Evolutionary conservation across 1,284 basidiomycete genomes (phyloP), one percentile per base, ranked within the genome.

Genomic region (Ceratobasidium sp.): DNA sequence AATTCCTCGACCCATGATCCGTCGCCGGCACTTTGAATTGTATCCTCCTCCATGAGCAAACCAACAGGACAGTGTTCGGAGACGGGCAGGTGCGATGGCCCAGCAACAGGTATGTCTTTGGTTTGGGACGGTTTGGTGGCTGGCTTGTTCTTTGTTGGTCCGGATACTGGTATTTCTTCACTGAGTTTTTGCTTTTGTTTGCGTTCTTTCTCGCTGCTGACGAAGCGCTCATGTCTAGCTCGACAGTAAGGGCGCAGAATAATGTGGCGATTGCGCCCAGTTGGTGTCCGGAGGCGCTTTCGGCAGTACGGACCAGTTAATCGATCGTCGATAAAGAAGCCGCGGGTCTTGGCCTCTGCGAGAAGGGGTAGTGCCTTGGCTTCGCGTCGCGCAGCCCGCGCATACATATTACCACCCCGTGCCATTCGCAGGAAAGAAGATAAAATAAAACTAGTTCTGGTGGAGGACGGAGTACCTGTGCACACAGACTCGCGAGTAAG

Each of bases 1-100:
- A 75, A 75, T 13, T 20, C 8, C 35, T 75, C 73, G 17, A 64
- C 35, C 20, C 42, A 65, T 2, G 65, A 23, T 10, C 73, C 73
- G 17, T 75, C 49, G 42, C 17, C 42, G 42, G 42, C 11, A 45
- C 7, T 11, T 10, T 10, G 42, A 13, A 53, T n/a, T n/a, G n/a
- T n/a, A n/a, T n/a, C 10, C 3, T 11, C 42, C 11, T 45, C 10
- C 10, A 17, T 3, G 13, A 11, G 3, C 17, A 17, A 11, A 11
- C 2, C 42, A 2, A 11, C 42, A 58, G 54, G 28, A 17, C 2
- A 15, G 26, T 35, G 64, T 33, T 33, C 11, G 45, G 64, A 23
- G n/a, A n/a, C 15, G 28, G 64, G 64, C 7, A 15, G 28, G 5
- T 23, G 28, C 33, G 64, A 66, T 4, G 45, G 64, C 4, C 45